Base-by-base conservation (phyloP, 305 asterid species). In the Rubia balearica region DNA sequence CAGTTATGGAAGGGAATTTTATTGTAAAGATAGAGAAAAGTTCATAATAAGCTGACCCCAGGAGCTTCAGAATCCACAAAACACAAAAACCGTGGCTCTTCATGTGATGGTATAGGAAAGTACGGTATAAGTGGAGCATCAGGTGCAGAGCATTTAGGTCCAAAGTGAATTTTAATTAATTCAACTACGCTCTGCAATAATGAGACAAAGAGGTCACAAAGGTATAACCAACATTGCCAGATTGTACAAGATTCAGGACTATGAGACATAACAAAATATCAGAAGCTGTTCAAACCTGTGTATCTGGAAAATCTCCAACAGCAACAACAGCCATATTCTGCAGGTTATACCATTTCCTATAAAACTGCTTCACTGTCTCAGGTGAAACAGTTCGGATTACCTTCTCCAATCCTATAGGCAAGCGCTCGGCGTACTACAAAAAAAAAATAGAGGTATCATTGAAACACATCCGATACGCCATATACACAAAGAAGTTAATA, bases 1-100 rank as follows among this genome's bases (percentile, higher is more conserved):
- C 33, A 9, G 40, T 53, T 27, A 19, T 27, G 16, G 21, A 21
- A 49, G 22, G 53, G 14, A 36, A 5, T 19, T 3, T 60, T 72
- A 57, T 72, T 67, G 65, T 61, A 67, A 68, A 63, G 30, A 45
- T 66, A 69, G 61, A 61, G 70, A 36, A 68, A 71, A 46, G 76
- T 76, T 71, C 70, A 57, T 78, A 70, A 33, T 61, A 51, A 56
- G 81, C 73, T 77, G 43, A 92, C 98, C 90, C 98, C 98, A 65
- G 98, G 95, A 72, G 97, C 96, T 86, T 92, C 98, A 59, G 97
- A 89, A 81, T 91, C 98, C 75, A 90, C 92, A 71, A 90, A 84
- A 81, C 95, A 87, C 68, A 97, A 92, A 84, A 84, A 86, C 1
- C 96, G 95, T 40, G 98, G 90, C 83, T 87, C 91, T 79, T 79